Percentiles rank a stretch among this genome's conserved stretches.
Evolutionary conservation across 306 rosid genomes (phyloP).

Genomic region (Castanopsis chinensis): DNA sequence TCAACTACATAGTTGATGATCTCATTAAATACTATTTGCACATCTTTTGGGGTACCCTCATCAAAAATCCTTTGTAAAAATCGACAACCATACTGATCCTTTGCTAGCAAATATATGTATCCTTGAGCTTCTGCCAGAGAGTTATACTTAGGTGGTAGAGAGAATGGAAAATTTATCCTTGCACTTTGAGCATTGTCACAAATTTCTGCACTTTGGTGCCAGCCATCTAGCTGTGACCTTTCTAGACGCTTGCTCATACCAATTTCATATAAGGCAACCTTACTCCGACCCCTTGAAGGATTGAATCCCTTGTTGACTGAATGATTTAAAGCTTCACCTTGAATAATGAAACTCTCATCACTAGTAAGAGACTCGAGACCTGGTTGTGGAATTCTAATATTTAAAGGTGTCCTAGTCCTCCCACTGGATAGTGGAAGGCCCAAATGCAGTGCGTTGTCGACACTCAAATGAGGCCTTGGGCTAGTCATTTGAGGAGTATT

Average conservation of each 20-base stretch:
- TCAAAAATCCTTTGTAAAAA: constrained; percentile 42
- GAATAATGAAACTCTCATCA: constrained; percentile 55
- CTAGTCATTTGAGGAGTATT: constrained; percentile 13
- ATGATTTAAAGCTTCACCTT: constrained; percentile 51
- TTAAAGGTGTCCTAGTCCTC: constrained; percentile 29
- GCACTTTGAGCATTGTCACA: constrained; percentile 32
- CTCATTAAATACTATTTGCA: constrained; percentile 46
- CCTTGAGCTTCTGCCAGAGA: constrained; percentile 44
- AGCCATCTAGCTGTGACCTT: constrained; percentile 26
- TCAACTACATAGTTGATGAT: constrained; percentile 47
- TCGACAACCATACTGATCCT: constrained; percentile 59
- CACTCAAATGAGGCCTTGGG: constrained; percentile 26
- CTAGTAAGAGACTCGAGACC: constrained; percentile 34
- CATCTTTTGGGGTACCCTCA: constrained; percentile 39
- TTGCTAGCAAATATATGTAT: constrained; percentile 37
- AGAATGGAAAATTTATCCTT: constrained; percentile 18
- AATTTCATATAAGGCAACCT: constrained; percentile 25
- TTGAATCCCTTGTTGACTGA: constrained; percentile 21
- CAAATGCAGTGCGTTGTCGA: constrained; percentile 13
- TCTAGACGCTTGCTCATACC: constrained; percentile 24
- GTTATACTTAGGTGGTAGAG: constrained; percentile 27
- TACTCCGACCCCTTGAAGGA: constrained; percentile 31
- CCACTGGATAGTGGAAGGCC: constrained; percentile 22
- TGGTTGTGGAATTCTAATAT: constrained; percentile 26
- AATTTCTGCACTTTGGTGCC: constrained; percentile 18